A percentile compares a stretch with the other conserved stretches of the same genome.
phyloP scores from a whole-genome alignment of 768 basidiomycete genomes.

The Pulveroboletus sp. region DNA sequence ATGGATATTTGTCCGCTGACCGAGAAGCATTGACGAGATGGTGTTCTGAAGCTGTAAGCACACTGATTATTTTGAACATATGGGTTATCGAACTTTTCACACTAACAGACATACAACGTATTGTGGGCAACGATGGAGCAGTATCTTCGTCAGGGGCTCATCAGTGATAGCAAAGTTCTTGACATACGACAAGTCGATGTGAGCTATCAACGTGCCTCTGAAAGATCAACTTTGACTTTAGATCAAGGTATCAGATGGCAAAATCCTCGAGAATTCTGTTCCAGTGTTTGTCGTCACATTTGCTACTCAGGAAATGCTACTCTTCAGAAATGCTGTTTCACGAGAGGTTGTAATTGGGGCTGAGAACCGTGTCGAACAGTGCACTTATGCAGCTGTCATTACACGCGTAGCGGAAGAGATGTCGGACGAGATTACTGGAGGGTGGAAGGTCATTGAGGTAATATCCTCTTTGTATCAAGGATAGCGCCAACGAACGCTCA shows the following conservation, averaged over 20 bases:
- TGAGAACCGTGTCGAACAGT: slow-evolving; percentile 89
- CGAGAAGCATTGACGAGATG: slow-evolving; percentile 79
- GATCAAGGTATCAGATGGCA: slow-evolving; percentile 71
- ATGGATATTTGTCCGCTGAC: slow-evolving; percentile 91
- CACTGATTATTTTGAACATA: background rate
- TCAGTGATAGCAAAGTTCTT: slow-evolving; percentile 90
- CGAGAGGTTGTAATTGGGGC: slow-evolving; percentile 84
- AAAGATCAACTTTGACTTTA: slow-evolving; percentile 1
- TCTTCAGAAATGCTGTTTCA: slow-evolving; percentile 88
- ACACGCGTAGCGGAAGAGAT: slow-evolving; percentile 86
- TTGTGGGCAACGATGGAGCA: slow-evolving; percentile 97
- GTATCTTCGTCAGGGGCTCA: slow-evolving; percentile 83
- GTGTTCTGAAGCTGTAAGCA: slow-evolving; percentile 92
- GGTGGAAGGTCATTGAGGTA: slow-evolving; percentile 98
- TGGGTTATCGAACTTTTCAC: background rate
- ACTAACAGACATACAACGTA: slow-evolving; percentile 88
- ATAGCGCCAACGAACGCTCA: background rate
- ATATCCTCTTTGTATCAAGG: slow-evolving; percentile 17
- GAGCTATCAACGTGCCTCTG: slow-evolving; percentile 26
- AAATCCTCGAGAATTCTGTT: slow-evolving; percentile 83
- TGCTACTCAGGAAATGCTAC: slow-evolving; percentile 86
- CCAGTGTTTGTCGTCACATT: slow-evolving; percentile 92
- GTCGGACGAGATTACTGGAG: slow-evolving; percentile 89
- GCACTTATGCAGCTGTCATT: slow-evolving; percentile 86
- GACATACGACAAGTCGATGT: slow-evolving; percentile 98